Conservation (phyloP, 805 yeast species). For the Yarrowia porcina region DNA sequence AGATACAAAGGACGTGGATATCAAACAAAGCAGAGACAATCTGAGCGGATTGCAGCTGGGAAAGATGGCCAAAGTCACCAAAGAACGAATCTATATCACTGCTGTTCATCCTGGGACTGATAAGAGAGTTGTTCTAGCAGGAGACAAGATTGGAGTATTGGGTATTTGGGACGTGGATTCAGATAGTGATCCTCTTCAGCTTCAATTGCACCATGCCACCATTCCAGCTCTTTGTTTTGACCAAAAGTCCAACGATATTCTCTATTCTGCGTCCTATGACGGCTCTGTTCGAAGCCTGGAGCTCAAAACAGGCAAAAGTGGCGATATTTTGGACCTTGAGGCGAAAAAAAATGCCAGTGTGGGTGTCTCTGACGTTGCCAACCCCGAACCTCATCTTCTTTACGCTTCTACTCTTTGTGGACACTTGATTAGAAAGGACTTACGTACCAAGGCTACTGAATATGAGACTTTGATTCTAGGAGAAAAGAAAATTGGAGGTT, state of each 20-base stretch:
- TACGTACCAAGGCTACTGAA: slow-evolving; percentile 47
- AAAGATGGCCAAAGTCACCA: slow-evolving; percentile 55
- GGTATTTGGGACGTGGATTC: slow-evolving; percentile 80
- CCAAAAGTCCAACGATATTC: slow-evolving; percentile 48
- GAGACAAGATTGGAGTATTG: slow-evolving; percentile 82
- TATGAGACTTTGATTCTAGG: slow-evolving; percentile 57
- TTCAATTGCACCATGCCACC: slow-evolving; percentile 73
- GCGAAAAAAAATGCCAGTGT: slow-evolving; percentile 38
- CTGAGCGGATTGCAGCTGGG: slow-evolving; percentile 52
- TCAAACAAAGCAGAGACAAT: slow-evolving; percentile 51
- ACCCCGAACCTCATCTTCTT: slow-evolving; percentile 54
- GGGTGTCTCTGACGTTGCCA: slow-evolving; percentile 74
- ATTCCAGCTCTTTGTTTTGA: slow-evolving; percentile 62
- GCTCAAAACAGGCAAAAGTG: slow-evolving; percentile 54
- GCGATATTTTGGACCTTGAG: slow-evolving; percentile 58
- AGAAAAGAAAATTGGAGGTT: slow-evolving; percentile 91
- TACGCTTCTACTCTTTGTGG: slow-evolving; percentile 80
- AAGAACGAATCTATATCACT: slow-evolving; percentile 69
- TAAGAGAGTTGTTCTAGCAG: slow-evolving; percentile 69
- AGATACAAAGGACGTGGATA: slow-evolving; percentile 42
- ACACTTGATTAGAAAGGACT: slow-evolving; percentile 69
- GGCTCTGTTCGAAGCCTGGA: slow-evolving; percentile 79
- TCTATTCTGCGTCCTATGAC: slow-evolving; percentile 78
- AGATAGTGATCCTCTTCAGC: slow-evolving; percentile 45
- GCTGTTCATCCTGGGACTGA: slow-evolving; percentile 70